A percentile compares a stretch with the other conserved stretches of the same genome.
Conservation (phyloP, 495 filamentous ascomycete species). For the Neurospora tetrasperma region DNA sequence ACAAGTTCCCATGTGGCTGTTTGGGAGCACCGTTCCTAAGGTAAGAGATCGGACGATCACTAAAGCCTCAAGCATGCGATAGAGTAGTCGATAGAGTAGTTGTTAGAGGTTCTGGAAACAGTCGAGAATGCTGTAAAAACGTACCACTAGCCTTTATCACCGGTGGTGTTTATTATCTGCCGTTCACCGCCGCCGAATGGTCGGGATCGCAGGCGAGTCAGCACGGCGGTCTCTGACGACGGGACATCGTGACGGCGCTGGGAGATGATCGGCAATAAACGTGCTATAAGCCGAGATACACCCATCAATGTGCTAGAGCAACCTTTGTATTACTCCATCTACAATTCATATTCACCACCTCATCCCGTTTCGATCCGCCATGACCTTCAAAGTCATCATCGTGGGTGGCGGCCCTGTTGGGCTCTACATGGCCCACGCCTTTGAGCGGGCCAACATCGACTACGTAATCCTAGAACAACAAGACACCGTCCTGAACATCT, state of each 20-base stretch:
- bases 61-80: not conserved
- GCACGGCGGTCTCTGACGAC: not conserved
- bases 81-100: not conserved
- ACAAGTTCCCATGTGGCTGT: not conserved
- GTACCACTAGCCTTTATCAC: not conserved
- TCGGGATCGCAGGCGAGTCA: not conserved
- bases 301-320: not conserved
- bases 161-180: not conserved
- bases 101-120: not conserved
- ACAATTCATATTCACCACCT: not conserved
- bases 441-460: conserved; percentile 34
- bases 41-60: not conserved
- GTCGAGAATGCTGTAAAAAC: not conserved
- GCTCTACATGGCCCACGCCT: conserved; percentile 36
- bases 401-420: conserved; percentile 43
- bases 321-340: not conserved
- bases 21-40: not conserved
- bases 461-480: conserved; percentile 37
- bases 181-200: not conserved
- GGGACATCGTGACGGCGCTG: not conserved
- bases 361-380: not conserved
- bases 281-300: not conserved
- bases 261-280: not conserved
- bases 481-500: conserved; percentile 23
- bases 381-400: conserved; percentile 38